phyloP scores from a whole-genome alignment of 495 filamentous ascomycete genomes.

The Neurospora sp. region DNA sequence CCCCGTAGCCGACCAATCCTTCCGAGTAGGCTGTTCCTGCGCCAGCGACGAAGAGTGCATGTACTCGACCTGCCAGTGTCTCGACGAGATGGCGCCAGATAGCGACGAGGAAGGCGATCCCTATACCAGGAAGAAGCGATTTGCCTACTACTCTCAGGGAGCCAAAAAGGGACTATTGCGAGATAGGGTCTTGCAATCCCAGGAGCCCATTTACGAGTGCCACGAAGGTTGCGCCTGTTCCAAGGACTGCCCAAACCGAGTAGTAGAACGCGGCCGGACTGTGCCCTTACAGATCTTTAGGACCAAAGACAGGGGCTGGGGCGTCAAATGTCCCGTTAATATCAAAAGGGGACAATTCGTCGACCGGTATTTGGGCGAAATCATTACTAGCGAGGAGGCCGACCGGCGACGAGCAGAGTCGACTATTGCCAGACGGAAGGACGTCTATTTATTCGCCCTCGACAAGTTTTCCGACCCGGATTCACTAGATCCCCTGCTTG shows the following conservation, averaged over 20 bases:
- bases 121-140: constrained; percentile 15
- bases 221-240: constrained; percentile 60
- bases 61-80: constrained; percentile 38
- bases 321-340: constrained; percentile 56
- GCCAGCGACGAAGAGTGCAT: constrained; percentile 35
- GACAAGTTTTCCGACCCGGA: constrained; percentile 60
- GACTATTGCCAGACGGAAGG: constrained; percentile 36
- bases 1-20: constrained; percentile 33
- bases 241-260: constrained; percentile 59
- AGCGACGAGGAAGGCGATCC: constrained; percentile 17
- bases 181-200: constrained; percentile 36
- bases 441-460: constrained; percentile 71
- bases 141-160: constrained; percentile 36
- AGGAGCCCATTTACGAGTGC: constrained; percentile 75
- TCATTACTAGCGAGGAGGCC: constrained; percentile 64
- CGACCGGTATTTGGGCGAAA: constrained; percentile 80
- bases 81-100: constrained; percentile 38
- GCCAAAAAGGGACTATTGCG: constrained; percentile 32
- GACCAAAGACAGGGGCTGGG: constrained; percentile 71
- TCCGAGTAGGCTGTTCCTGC: constrained; percentile 46
- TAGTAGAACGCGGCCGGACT: constrained; percentile 68
- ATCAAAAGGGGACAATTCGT: constrained; percentile 76
- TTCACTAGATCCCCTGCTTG: constrained; percentile 31
- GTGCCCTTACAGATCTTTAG: constrained; percentile 75
- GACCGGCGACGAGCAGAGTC: constrained; percentile 49